Evolutionary conservation across 2,329 filamentous ascomycete genomes (phyloP).

Genomic region (Diaporthe longicolla): DNA sequence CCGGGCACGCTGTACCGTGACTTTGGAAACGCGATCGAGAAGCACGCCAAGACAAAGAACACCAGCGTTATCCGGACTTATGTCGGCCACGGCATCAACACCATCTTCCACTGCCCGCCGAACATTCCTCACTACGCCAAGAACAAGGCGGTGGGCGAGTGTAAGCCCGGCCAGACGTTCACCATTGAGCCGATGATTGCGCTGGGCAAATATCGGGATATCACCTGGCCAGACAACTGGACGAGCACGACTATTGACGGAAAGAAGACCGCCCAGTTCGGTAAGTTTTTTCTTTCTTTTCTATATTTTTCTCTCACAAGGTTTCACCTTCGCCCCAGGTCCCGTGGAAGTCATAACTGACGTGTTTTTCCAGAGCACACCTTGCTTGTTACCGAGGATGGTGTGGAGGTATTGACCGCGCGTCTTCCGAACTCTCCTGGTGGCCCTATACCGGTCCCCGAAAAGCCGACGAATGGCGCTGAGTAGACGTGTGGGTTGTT

Average conservation of each 20-base stretch:
- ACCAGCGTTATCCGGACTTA: constrained; percentile 97
- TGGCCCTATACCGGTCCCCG: constrained; percentile 75
- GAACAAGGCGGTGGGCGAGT: constrained; percentile 96
- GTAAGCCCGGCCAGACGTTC: constrained; percentile 97
- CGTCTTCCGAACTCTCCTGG: constrained; percentile 81
- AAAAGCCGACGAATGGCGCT: constrained; percentile 32
- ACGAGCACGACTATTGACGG: constrained; percentile 95
- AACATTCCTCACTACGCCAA: constrained; percentile 98
- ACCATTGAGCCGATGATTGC: constrained; percentile 99
- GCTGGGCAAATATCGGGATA: constrained; percentile 88
- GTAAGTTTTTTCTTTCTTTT: constrained; percentile 62
- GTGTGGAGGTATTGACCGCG: constrained; percentile 86
- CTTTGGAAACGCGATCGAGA: constrained; percentile 95
- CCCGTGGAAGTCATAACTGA: background rate
- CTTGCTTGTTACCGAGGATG: constrained; percentile 85
- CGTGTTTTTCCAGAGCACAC: constrained; percentile 75
- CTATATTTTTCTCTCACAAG: too few relatives aligned
- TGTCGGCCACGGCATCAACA: constrained; percentile 95
- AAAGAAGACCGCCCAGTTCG: constrained; percentile 91
- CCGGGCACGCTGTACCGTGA: constrained; percentile 94
- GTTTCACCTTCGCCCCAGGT: background rate
- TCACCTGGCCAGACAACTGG: constrained; percentile 99
- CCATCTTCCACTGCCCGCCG: constrained; percentile 91
- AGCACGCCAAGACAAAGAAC: constrained; percentile 86
- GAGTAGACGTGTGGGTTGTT: constrained; percentile 12